Evolutionary conservation across 768 basidiomycete species (phyloP).

Genomic region (Lactarius evosmus): DNA sequence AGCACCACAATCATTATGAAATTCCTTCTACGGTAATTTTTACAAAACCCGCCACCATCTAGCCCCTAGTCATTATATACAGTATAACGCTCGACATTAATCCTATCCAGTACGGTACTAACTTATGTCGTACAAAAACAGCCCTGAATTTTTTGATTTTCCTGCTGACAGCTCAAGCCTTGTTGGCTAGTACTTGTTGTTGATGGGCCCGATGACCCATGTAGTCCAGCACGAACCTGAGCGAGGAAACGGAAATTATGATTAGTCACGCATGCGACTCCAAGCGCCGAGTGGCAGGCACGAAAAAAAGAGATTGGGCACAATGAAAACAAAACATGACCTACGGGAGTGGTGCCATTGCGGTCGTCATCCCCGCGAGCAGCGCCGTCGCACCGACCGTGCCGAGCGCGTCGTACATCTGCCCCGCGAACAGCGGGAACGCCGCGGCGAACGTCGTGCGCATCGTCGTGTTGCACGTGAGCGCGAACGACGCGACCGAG

Average conservation of each 20-base stretch:
- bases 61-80: too few relatives aligned
- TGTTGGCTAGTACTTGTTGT: not conserved
- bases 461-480: slow-evolving; percentile 59
- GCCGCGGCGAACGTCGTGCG: slow-evolving; percentile 40
- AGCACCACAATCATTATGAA: not conserved
- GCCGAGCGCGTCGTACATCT: slow-evolving; percentile 40
- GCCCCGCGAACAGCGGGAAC: slow-evolving; percentile 41
- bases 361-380: slow-evolving; percentile 40
- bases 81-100: not conserved
- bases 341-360: slow-evolving; percentile 49
- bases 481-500: slow-evolving; percentile 55
- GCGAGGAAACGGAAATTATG: not conserved
- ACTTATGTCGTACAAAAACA: not conserved
- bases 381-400: slow-evolving; percentile 40
- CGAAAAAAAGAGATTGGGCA: not conserved
- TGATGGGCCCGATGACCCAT: slow-evolving; percentile 1
- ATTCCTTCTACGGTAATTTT: not conserved
- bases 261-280: not conserved
- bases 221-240: slow-evolving; percentile 6
- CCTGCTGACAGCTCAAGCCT: not conserved
- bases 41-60: not conserved
- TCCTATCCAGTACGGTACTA: not conserved
- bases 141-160: not conserved
- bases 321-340: slow-evolving; percentile 32
- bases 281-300: not conserved